Base-by-base conservation (phyloP, 2,329 filamentous ascomycete genomes). In the Fusarium beomiforme region DNA sequence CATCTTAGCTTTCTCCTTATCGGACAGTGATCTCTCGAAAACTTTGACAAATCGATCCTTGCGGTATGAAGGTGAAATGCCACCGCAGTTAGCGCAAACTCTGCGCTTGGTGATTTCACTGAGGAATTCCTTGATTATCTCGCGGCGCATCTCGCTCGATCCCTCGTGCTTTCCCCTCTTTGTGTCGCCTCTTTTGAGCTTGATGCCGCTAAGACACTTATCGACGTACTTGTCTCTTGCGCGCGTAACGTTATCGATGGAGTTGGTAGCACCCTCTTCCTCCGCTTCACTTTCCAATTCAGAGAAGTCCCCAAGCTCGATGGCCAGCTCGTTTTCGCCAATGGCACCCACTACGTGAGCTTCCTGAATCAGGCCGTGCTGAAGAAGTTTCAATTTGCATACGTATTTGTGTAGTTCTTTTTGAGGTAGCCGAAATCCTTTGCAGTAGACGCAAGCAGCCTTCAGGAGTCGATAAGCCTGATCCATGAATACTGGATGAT, bases 401-500 rank as follows among this genome's bases (percentile, higher is more conserved):
- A 88, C 84, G 78, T 93, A 96, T 73, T 91, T 88, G 81, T 95
- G 93, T 69, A 97, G 85, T 67, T 93, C 89, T 57, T 90, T 88
- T 51, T 91, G 88, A n/a, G 91, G 86, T 79, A 98, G 87, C 78
- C 92, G 93, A 73, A 99, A 90, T 62, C 91, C 90, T 78, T 95
- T 92, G 82, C 97, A 99, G 83, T 97, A 98, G 65, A 92, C 88
- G 80, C 96, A 99, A 81, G 95, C 92, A 58, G 93, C 92, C 75
- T 94, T 91, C 23, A 99, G 87, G 47, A 99, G 86, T 46, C 93
- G 91, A 70, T 97, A 89, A 56, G 95, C 88, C 80, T 98, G 95
- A 79, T 98, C 95, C 86, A 99, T 92, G 78, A 98, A 98, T 4
- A 94, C 92, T n/a, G 95, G 93, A 81, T 99, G 95, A 80, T 98